Evolutionary conservation across 176 grass and related monocot species (phyloP), one percentile per base, ranked within the genome.

Genomic region (Paspalum vaginatum): DNA sequence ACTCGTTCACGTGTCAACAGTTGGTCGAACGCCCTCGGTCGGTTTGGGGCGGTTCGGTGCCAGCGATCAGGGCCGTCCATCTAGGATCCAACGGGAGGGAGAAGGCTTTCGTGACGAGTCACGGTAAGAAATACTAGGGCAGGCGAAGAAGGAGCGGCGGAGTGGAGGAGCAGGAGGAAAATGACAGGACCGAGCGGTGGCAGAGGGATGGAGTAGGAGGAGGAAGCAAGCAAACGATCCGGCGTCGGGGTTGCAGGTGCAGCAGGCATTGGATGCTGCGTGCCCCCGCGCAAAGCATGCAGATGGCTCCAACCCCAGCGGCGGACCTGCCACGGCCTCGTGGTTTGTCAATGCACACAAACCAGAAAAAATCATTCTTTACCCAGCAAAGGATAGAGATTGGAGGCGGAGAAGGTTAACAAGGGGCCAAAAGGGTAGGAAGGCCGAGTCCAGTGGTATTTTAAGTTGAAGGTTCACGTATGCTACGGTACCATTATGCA

Each of bases 231-330:
- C 60, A 39, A 76, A 75, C 65, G 79, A 65, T 64, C 9, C 67
- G 20, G 40, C 67, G 22, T 40, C 56, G 66, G 40, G 7, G 79
- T 7, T 58, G 73, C 65, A 68, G 77, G 62, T 38, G 46, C 2
- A 10, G 57, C 11, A 60, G 21, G 76, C 81, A 76, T 80, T 55
- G 76, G 81, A 80, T 84, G 80, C 87, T 76, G 68, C 46, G 43
- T 79, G 68, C 60, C 2, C 60, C 6, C 48, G 4, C 13, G 13
- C 48, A 2, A 13, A 8, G 66, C 66, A 27, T 22, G 71, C 70
- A 73, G 45, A 64, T 74, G 58, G 64, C 78, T 79, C 77, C 77
- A 79, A 65, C 26, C 22, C 5, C 5, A 12, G 49, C 44, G 63
- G 47, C 48, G 21, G 48, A 68, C 48, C 77, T 67, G 77, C 25